phyloP scores from a whole-genome alignment of 148 eudicot species.

The Chenopodium album region DNA sequence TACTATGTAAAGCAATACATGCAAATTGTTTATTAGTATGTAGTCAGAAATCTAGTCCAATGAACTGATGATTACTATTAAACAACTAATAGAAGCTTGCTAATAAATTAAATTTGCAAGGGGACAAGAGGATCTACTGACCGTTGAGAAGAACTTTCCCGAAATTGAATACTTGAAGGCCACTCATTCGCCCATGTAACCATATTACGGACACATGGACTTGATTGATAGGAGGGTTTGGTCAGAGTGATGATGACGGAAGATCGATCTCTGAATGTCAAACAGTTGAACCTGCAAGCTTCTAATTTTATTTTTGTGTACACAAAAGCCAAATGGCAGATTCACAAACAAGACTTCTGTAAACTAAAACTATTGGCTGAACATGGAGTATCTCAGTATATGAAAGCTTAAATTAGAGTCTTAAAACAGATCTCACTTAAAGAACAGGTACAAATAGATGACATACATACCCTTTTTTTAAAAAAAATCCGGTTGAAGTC shows the following conservation, averaged over 20 bases:
- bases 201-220: constrained; percentile 5
- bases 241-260: constrained; percentile 20
- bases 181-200: constrained; percentile 29
- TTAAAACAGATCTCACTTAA: background rate
- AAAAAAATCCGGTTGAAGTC: background rate
- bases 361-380: background rate
- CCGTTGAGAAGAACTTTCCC: constrained; percentile 30
- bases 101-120: constrained; percentile 18
- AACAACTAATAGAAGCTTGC: constrained; percentile 17
- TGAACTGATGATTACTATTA: constrained; percentile 16
- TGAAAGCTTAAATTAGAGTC: background rate
- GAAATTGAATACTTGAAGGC: constrained; percentile 22
- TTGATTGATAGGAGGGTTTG: constrained; percentile 5
- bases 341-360: background rate
- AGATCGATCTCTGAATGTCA: background rate
- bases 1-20: constrained; percentile 26
- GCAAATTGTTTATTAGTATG: constrained; percentile 20
- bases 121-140: constrained; percentile 29
- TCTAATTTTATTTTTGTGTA: background rate
- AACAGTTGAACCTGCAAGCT: constrained; percentile 17
- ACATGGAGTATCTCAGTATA: background rate
- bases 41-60: constrained; percentile 33
- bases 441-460: background rate
- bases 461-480: background rate
- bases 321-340: constrained; percentile 13